Evolutionary conservation across 2,329 filamentous ascomycete species (phyloP), one percentile per base, ranked within the genome.

Genomic region (Coniochaeta pulveracea): DNA sequence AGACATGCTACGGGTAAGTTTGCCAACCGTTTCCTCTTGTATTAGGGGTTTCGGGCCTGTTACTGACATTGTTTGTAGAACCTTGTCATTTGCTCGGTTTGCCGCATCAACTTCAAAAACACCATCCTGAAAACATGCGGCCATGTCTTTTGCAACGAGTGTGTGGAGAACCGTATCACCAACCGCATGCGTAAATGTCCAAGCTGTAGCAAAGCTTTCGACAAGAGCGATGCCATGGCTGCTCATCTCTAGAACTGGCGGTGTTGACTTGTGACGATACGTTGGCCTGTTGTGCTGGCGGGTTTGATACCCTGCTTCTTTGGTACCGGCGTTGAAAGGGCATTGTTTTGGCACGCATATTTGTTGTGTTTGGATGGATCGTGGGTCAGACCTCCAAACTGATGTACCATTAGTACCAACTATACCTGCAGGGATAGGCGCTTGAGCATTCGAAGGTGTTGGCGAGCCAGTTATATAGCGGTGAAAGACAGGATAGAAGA

Each of bases 141-240:
- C 2, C 91, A 98, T 56, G 74, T 93, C 31, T 94, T 96, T 57
- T 98, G 91, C 69, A 79, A 80, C 50, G 71, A 77, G 30, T 98
- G 91, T 52, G 82, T 96, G 16, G 85, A 94, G 43, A 82, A 93
- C 49, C 79, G 91, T 37, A 77, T 95, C 40, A 76, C 76, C 28
- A 93, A 91, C 49, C 82, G 91, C 22, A 88, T 89, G 61, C 75
- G 91, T 44, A 96, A 96, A 57, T 98, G 91, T 50, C 91, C 91
- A 3, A 89, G 85, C 46, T 98, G 93, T 65, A 85, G 82, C 48
- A 83, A 82, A 57, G 77, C 85, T 4, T 98, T 98, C 53, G 89
- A 93, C 48, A 82, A 76, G 54, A 82, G 82, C 57, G 91, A 98
- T 53, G 76, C 85, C 40, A 93, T 95, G 85, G 61, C 70, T 15